phyloP scores from a whole-genome alignment of 164 flowering plant genomes.

The Tetracentron sinense region DNA sequence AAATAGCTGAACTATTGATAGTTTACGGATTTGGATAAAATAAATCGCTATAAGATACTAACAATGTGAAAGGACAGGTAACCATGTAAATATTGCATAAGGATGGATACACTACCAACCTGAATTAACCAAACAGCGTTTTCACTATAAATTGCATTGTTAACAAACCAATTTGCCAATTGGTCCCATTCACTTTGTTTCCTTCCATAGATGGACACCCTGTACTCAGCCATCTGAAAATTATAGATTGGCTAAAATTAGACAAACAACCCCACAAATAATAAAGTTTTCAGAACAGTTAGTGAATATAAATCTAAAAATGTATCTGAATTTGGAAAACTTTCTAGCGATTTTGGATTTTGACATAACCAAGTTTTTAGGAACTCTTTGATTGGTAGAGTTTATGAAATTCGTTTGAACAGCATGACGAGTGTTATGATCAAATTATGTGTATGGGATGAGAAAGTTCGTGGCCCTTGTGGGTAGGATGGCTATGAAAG shows the following conservation, averaged over 20 bases:
- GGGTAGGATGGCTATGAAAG: background rate
- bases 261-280: background rate
- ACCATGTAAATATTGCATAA: background rate
- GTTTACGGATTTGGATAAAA: background rate
- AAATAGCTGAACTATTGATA: background rate
- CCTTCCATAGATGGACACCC: constrained; percentile 59
- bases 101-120: constrained; percentile 28
- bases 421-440: background rate
- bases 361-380: no score
- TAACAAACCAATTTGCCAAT: constrained; percentile 64
- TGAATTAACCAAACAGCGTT: constrained; percentile 70
- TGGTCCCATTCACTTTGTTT: constrained; percentile 75
- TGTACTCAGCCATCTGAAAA: constrained; percentile 63
- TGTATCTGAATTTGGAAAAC: background rate
- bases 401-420: background rate
- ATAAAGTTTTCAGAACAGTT: background rate
- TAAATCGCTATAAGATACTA: background rate
- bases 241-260: constrained; percentile 5
- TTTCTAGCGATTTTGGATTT: background rate
- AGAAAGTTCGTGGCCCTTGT: no score
- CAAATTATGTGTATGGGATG: background rate
- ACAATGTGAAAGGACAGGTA: background rate
- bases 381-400: no score
- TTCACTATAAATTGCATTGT: constrained; percentile 52
- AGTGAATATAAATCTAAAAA: background rate